Evolutionary conservation across 2,329 filamentous ascomycete species (phyloP).

Genomic region (Monilinia fructicola): DNA sequence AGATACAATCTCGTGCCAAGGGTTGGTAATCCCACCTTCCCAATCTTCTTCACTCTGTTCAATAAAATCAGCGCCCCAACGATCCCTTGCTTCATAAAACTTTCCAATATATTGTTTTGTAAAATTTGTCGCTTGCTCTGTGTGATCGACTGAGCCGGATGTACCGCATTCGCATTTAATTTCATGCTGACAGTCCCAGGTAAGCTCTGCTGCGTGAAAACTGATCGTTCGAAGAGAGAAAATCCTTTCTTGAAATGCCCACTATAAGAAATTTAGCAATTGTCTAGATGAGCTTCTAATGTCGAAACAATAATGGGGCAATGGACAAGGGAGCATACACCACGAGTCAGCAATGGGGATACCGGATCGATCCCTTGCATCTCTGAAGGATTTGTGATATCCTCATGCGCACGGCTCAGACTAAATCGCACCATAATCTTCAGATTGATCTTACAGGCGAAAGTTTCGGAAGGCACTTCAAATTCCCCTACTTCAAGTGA

Average conservation of each 20-base stretch:
- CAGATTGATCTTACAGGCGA: neutral
- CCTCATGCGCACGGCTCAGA: neutral
- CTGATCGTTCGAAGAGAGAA: neutral
- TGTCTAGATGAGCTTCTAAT: neutral
- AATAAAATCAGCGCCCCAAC: too few relatives aligned
- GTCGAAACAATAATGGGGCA: neutral
- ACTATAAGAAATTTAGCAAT: neutral
- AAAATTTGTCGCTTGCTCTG: neutral
- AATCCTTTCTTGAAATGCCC: neutral
- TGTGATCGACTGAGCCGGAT: neutral
- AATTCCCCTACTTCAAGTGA: neutral
- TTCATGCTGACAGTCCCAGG: neutral
- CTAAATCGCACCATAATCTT: neutral
- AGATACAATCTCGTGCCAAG: conserved; percentile 4
- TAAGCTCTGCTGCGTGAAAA: neutral
- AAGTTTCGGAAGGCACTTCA: neutral
- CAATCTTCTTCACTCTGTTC: too few relatives aligned
- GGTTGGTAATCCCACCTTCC: too few relatives aligned
- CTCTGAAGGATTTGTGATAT: neutral
- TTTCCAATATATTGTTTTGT: neutral
- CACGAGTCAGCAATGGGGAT: neutral
- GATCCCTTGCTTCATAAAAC: neutral
- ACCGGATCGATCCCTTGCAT: neutral
- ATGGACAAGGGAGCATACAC: neutral
- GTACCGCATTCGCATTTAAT: neutral